phyloP scores from a whole-genome alignment of 768 basidiomycete species.

The Termitomyces sp. region DNA sequence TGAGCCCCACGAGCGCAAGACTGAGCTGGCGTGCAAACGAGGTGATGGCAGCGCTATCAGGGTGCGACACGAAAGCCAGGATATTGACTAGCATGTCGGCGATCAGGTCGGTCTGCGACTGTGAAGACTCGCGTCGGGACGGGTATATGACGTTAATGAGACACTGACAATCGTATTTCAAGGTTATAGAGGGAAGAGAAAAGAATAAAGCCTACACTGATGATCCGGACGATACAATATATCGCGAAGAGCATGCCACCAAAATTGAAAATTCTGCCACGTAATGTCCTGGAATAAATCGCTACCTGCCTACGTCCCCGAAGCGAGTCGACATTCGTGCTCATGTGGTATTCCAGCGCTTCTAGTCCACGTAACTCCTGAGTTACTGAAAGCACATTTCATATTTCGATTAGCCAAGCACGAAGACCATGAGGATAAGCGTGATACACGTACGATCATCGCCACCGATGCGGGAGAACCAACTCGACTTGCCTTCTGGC shows the following conservation, averaged over 20 bases:
- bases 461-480: constrained; percentile 52
- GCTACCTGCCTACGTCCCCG: constrained; percentile 45
- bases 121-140: constrained; percentile 22
- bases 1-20: constrained; percentile 68
- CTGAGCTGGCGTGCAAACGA: constrained; percentile 50
- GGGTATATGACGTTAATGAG: constrained; percentile 48
- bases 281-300: constrained; percentile 49
- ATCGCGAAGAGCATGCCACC: constrained; percentile 55
- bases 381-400: constrained; percentile 24
- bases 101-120: constrained; percentile 22
- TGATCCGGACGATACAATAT: constrained; percentile 62
- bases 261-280: constrained; percentile 45
- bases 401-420: background rate
- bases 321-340: constrained; percentile 47
- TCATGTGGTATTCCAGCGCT: constrained; percentile 68
- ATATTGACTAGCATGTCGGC: constrained; percentile 39
- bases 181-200: background rate
- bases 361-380: constrained; percentile 66
- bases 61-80: constrained; percentile 22
- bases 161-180: constrained; percentile 29
- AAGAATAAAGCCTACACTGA: constrained; percentile 45
- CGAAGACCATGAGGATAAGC: background rate
- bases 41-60: constrained; percentile 32
- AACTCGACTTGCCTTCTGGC: constrained; percentile 29
- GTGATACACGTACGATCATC: constrained; percentile 31